Base-by-base conservation (phyloP, 129 eudicot genomes). In the Flaveria ramosissima region DNA sequence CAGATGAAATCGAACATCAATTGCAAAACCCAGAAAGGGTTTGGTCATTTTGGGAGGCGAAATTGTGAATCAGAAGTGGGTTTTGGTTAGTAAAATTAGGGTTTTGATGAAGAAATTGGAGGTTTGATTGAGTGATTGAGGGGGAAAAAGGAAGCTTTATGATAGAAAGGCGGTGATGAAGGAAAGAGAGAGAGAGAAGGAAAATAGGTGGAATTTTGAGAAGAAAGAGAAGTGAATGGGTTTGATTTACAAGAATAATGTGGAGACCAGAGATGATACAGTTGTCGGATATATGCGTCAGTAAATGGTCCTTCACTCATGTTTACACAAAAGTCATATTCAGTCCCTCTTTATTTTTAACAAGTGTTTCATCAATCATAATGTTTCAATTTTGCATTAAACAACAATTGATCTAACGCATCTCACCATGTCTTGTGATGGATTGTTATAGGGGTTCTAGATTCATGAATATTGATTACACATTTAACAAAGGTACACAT, bases 241-340 rank as follows among this genome's bases (percentile, higher is more conserved):
- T 32, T 59, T 48, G 52, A 48, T 47, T 36, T 61, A 17, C 72
- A 48, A 71, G 53, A 71, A 78, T 71, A 71, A 71, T 78, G 77
- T 78, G 83, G 83, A 71, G 15, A 71, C 64, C 82, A 78, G 64
- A 42, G 64, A 62, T 71, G 71, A 75, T 81, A 81, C 86, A 84
- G 86, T 84, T 86, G 90, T 84, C 90, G 55, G 46, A 71, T 71
- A 81, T 79, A 81, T 81, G 86, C 75, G 75, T 42, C 32, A 57
- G 32, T 76, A 20, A 64, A 83, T 82, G 90, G 68, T 61, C 85
- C 85, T 47, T 72, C 11, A 23, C 30, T 7, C 9, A 24, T 53
- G 24, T 45, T 78, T 21, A 48, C 16, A 55, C 13, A 52, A 68
- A 51, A 68, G 7, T 12, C 76, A 57, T 24, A 20, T 27, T 26